These are phyloP conservation scores for Psilocybe tampanensis DNA, from an alignment of 768 basidiomycete genomes.

Conservation along the genomic window DNA sequence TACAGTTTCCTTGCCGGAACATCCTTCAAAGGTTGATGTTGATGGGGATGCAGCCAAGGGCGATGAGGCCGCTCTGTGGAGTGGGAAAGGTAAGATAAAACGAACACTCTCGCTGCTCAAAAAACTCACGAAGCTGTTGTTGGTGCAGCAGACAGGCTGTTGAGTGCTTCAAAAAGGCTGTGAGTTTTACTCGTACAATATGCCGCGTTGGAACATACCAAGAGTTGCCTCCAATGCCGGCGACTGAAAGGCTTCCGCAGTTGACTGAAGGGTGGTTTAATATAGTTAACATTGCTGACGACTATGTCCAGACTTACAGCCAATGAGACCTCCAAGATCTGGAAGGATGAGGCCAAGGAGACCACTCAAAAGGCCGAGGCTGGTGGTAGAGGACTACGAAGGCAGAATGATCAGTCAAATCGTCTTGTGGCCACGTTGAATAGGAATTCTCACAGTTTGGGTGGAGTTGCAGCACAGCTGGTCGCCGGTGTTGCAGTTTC, in stretches of 20 bases:
- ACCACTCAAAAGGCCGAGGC: conserved; percentile 9
- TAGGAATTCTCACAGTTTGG: conserved; percentile 9
- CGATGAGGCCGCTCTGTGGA: conserved; percentile 13
- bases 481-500: conserved; percentile 16
- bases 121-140: conserved; percentile 16
- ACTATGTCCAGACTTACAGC: conserved; percentile 1
- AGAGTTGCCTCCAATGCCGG: conserved; percentile 5
- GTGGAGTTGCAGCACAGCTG: conserved; percentile 20
- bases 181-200: too few species aligned
- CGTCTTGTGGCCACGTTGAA: background rate
- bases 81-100: background rate
- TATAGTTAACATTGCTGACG: background rate
- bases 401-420: background rate
- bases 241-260: conserved; percentile 1
- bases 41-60: conserved; percentile 4
- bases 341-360: conserved; percentile 13
- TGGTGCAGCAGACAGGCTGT: conserved; percentile 20
- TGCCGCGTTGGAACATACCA: background rate
- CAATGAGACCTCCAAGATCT: conserved; percentile 12
- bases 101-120: background rate
- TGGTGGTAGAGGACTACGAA: conserved; percentile 6
- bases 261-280: background rate
- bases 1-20: background rate
- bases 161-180: background rate
- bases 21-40: conserved; percentile 4